Evolutionary conservation across 2,329 filamentous ascomycete species (phyloP).

Genomic region (Alternaria arborescens): DNA sequence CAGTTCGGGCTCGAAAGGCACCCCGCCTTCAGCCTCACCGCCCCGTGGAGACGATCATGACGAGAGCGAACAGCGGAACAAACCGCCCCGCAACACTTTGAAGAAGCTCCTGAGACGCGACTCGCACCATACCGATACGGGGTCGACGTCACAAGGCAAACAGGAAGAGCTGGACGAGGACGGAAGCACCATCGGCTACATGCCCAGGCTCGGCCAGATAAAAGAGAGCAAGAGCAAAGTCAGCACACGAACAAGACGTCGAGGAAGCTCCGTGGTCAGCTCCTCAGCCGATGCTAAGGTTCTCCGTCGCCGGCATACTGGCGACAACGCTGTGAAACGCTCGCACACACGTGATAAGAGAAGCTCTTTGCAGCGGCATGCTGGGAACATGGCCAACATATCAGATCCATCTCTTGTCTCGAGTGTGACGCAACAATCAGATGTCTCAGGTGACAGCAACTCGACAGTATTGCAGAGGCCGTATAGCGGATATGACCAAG

Average conservation of each 20-base stretch:
- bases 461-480: constrained; percentile 57
- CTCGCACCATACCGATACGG: constrained; percentile 24
- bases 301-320: constrained; percentile 30
- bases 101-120: constrained; percentile 34
- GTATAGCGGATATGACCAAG: constrained; percentile 47
- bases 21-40: constrained; percentile 25
- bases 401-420: constrained; percentile 56
- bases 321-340: constrained; percentile 35
- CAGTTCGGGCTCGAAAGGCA: constrained; percentile 31
- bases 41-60: constrained; percentile 36
- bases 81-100: constrained; percentile 26
- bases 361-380: constrained; percentile 44
- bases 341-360: constrained; percentile 45
- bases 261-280: constrained; percentile 34
- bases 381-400: constrained; percentile 38
- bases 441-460: constrained; percentile 55
- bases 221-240: constrained; percentile 51
- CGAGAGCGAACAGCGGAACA: constrained; percentile 32
- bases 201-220: constrained; percentile 54
- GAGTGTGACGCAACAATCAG: constrained; percentile 52
- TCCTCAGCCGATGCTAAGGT: constrained; percentile 24
- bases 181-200: constrained; percentile 40
- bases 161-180: constrained; percentile 28
- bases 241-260: constrained; percentile 27
- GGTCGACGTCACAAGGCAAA: constrained; percentile 18